Base-by-base conservation (phyloP, 2,329 filamentous ascomycete species). In the Chrysoporthe deuterocubensis region DNA sequence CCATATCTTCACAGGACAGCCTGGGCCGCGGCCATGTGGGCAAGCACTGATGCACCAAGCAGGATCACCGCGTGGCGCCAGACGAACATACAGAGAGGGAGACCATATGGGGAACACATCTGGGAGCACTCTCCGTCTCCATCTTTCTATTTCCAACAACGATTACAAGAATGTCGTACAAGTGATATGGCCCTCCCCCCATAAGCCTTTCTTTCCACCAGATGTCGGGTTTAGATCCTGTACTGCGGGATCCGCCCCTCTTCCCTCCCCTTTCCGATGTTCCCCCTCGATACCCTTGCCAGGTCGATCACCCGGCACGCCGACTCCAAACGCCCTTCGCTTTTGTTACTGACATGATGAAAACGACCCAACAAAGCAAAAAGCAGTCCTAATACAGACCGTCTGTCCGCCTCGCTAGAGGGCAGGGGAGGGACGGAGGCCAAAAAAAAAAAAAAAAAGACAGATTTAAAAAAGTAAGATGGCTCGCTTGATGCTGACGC, bases 321-420 rank as follows among this genome's bases (percentile, higher is more conserved):
- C 14, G 32, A 61, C 67, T 63, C 67, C 59, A 63, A 59, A 65
- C 67, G 59, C 67, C 64, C 54, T 57, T 66, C 67, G 67, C 67
- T 68, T 66, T 61, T 58, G 34, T 37, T 43, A 26, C 59, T 61
- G 48, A 66, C 34, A 66, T 59, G 64, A 63, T 52, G 16, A 40
- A 60, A 60, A 44, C 11, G 37, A 40, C 3, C 16, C 16, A 58
- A 58, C 11, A 34, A 56, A 56, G 16, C 14, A 42, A 58, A n/a
- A 42, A 21, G 11, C 37, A 44, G 21, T 21, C n/a, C 40, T n/a
- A 44, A 32, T 16, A 43, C 11, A 60, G 14, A 59, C 13, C 50
- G 32, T 63, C 13, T 43, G 32, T 2, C 7, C n/a, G 43, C 2
- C 18, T 34, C 54, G 9, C 34, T 18, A 13, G 48, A 32, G 21